Evolutionary conservation across 208 protist genomes (phyloP).

Genomic region (Trypanosomatidae sp.): DNA sequence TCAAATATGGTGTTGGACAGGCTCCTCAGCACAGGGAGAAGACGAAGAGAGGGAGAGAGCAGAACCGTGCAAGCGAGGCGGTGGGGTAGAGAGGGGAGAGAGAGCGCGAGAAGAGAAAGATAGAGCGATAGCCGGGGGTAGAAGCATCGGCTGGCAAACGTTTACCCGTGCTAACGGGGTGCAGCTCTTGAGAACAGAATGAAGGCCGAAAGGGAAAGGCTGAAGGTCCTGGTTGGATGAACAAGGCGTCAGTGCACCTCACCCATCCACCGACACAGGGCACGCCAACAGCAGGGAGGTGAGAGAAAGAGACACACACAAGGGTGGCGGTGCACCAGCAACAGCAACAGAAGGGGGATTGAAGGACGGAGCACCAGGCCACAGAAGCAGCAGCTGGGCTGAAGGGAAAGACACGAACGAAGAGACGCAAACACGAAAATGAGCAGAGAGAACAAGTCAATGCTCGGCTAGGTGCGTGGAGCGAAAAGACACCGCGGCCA

Average conservation of each 20-base stretch:
- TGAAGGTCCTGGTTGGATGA: neutral
- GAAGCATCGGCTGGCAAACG: neutral
- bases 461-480: neutral
- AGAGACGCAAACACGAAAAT: neutral
- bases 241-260: neutral
- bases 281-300: neutral
- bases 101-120: neutral
- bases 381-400: neutral
- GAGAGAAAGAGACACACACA: neutral
- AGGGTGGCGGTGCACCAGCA: neutral
- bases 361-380: neutral
- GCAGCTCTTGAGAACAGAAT: neutral
- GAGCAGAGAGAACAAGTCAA: neutral
- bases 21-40: neutral
- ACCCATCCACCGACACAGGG: neutral
- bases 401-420: neutral
- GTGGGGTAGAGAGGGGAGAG: neutral
- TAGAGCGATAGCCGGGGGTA: neutral
- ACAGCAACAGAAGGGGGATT: neutral
- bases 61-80: neutral
- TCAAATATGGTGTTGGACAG: neutral
- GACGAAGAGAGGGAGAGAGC: neutral
- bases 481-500: neutral
- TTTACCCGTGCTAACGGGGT: neutral
- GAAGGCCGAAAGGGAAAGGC: neutral